A percentile compares a stretch with the other conserved stretches of the same genome.
Evolutionary conservation across 169 alveolate species (phyloP).

Genomic region (Babesia caballi): DNA sequence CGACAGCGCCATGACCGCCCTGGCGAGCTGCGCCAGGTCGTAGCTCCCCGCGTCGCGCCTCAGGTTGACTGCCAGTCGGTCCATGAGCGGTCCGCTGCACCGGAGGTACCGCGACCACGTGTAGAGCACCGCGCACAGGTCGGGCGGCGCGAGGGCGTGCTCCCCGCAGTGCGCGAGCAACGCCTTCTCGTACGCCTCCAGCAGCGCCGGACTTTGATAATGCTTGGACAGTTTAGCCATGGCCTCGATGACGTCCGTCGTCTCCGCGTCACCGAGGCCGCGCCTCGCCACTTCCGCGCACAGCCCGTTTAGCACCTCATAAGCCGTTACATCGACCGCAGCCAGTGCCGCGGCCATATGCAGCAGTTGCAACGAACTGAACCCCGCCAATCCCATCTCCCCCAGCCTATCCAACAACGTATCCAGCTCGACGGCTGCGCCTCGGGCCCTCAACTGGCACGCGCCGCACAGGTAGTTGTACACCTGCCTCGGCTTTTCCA

Average conservation of each 20-base stretch:
- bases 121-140: slow-evolving; percentile 3
- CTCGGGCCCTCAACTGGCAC: not conserved
- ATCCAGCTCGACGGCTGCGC: not conserved
- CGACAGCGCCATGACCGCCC: slow-evolving; percentile 27
- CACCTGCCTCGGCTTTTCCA: not conserved
- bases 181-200: not conserved
- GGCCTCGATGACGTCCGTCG: not conserved
- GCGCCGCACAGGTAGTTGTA: slow-evolving; percentile 25
- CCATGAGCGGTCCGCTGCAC: slow-evolving; percentile 16
- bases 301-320: not conserved
- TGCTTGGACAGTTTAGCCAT: slow-evolving; percentile 1
- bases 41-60: slow-evolving; percentile 16
- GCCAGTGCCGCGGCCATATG: slow-evolving; percentile 20
- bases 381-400: not conserved
- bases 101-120: slow-evolving; percentile 4
- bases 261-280: not conserved
- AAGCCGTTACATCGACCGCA: not conserved
- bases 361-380: slow-evolving; percentile 3
- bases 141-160: not conserved
- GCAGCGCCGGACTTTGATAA: not conserved
- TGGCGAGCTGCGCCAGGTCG: slow-evolving; percentile 26
- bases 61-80: slow-evolving; percentile 18
- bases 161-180: not conserved
- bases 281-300: not conserved
- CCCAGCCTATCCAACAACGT: not conserved